Evolutionary conservation across 345 rosid species (phyloP), one percentile per base, ranked within the genome.

Genomic region (Lepidium aucheri): DNA sequence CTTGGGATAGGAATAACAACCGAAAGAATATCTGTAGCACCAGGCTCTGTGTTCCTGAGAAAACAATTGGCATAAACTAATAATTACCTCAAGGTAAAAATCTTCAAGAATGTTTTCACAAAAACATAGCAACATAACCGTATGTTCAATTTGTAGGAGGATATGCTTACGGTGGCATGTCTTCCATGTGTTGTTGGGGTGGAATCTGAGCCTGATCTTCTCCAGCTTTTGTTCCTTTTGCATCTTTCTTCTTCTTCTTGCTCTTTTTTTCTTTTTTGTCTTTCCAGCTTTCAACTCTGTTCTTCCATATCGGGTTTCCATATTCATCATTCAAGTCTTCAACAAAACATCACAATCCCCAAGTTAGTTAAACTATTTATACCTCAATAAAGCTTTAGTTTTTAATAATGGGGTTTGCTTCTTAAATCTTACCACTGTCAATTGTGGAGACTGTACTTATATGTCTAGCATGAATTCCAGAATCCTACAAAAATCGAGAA

Each of bases 231-330:
- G 60, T 72, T 50, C 39, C 15, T 28, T 73, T 73, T 55, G 52
- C 0, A 63, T 63, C 77, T 79, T 94, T 90, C 1, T 86, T 46
- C 28, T 85, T 46, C 22, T 72, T 50, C 64, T 83, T 87, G 66
- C 79, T 89, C 84, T 88, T 94, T 84, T 88, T 86, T 76, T 66
- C 79, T 81, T 93, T 94, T 78, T 94, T 94, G 41, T 86, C 97
- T 83, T 88, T 94, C 97, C 97, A 90, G 60, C 95, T 94, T 63
- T 94, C 97, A 51, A 94, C 97, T 56, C 97, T 83, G 71, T 88
- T 90, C 85, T 90, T 94, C 99, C 99, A 94, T 42, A 94, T 86
- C 4, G 99, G 95, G 33, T 94, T 94, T 36, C 91, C 99, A 9
- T 70, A 80, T 59, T 90, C 97, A 75, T 90, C 97, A 28, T 86